These are phyloP conservation scores for Ophiocordyceps australis DNA, from an alignment of 2,329 filamentous ascomycete genomes.

Conservation along the genomic window DNA sequence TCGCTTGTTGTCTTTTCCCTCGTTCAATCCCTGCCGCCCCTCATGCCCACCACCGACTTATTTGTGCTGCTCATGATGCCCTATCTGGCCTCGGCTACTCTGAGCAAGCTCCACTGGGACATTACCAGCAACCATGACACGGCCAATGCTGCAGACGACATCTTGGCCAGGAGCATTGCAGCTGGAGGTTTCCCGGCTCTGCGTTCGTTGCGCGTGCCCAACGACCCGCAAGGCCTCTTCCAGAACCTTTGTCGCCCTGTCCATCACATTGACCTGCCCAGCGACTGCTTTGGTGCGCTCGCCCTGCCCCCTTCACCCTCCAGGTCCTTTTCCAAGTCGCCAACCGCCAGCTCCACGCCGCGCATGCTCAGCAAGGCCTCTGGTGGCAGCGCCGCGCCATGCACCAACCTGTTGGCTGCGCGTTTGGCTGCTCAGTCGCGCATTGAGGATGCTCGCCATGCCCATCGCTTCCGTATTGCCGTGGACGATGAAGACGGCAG, in stretches of 20 bases:
- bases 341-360: constrained; percentile 15
- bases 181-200: constrained; percentile 45
- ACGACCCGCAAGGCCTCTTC: constrained; percentile 50
- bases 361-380: constrained; percentile 8
- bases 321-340: constrained; percentile 14
- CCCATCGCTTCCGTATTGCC: constrained; percentile 38
- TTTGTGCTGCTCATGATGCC: constrained; percentile 43
- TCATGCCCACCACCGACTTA: constrained; percentile 34
- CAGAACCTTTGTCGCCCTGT: constrained; percentile 50
- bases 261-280: constrained; percentile 9
- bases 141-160: constrained; percentile 33
- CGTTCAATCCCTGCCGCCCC: constrained; percentile 33
- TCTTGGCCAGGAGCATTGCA: constrained; percentile 44
- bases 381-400: constrained; percentile 8
- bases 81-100: constrained; percentile 36
- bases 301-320: constrained; percentile 6
- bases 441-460: constrained; percentile 35
- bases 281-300: neutral
- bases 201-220: constrained; percentile 40
- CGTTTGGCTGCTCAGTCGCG: constrained; percentile 48
- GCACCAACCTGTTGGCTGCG: constrained; percentile 28
- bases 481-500: constrained; percentile 34
- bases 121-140: constrained; percentile 30
- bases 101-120: constrained; percentile 44
- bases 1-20: constrained; percentile 30